These are phyloP conservation scores for Suillus discolor DNA, from an alignment of 768 basidiomycete genomes.

Conservation along the genomic window DNA sequence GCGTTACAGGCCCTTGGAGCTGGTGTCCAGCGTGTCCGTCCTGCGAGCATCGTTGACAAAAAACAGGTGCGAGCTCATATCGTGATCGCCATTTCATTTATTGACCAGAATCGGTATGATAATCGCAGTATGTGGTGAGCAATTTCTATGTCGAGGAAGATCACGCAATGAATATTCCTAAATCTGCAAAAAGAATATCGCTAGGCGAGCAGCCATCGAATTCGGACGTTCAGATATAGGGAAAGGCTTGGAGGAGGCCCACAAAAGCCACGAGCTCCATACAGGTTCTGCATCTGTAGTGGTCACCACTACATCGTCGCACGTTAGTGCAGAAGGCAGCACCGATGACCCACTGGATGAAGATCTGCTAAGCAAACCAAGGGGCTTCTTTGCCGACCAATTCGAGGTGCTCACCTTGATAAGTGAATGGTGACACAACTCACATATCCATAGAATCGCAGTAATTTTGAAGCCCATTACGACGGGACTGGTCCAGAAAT, in stretches of 20 bases:
- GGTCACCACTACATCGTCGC: conserved; percentile 52
- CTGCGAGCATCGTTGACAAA: conserved; percentile 95
- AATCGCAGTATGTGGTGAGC: conserved; percentile 65
- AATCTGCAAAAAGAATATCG: conserved; percentile 69
- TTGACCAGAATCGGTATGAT: conserved; percentile 1
- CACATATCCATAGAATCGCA: conserved; percentile 60
- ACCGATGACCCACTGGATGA: conserved; percentile 39
- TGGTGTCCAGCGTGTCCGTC: conserved; percentile 86
- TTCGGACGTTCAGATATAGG: conserved; percentile 56
- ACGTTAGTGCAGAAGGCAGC: conserved; percentile 38
- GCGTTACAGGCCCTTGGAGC: conserved; percentile 85
- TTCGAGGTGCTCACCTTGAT: conserved; percentile 61
- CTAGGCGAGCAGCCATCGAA: conserved; percentile 71
- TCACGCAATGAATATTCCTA: neutral
- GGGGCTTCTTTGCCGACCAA: conserved; percentile 95
- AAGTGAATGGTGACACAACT: neutral
- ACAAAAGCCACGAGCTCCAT: conserved; percentile 36
- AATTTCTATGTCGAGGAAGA: neutral
- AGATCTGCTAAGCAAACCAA: conserved; percentile 52
- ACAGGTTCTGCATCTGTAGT: conserved; percentile 52
- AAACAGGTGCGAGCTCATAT: conserved; percentile 65
- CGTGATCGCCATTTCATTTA: conserved; percentile 9
- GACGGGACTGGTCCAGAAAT: conserved; percentile 93
- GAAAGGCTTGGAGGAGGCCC: conserved; percentile 15
- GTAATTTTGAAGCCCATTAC: conserved; percentile 90